A percentile compares a stretch with the other conserved stretches of the same genome.
phyloP scores from a whole-genome alignment of 2,329 filamentous ascomycete species.

The Aureobasidium sp. region DNA sequence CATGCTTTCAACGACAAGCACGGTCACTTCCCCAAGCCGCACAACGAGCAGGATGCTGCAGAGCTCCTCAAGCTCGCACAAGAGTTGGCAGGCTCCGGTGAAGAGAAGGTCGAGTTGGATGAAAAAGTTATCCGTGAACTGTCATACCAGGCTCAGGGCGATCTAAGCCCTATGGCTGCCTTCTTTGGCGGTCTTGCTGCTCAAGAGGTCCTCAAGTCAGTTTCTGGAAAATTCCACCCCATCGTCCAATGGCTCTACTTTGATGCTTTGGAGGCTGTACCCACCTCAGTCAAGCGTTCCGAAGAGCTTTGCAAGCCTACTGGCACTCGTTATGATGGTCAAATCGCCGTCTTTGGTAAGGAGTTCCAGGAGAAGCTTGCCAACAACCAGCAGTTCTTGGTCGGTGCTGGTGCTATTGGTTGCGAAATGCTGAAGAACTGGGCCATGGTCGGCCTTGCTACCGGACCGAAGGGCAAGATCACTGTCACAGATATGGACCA shows the following conservation, averaged over 20 bases:
- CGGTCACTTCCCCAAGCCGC: conserved; percentile 69
- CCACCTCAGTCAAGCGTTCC: conserved; percentile 64
- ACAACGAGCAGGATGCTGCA: conserved; percentile 76
- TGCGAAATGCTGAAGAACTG: conserved; percentile 99
- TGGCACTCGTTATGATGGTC: conserved; percentile 86
- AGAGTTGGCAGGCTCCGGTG: conserved; percentile 57
- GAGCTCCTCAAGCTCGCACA: conserved; percentile 71
- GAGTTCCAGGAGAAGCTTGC: conserved; percentile 91
- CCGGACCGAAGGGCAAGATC: conserved; percentile 81
- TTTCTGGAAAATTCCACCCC: conserved; percentile 97
- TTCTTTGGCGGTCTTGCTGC: conserved; percentile 91
- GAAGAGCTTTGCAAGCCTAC: conserved; percentile 83
- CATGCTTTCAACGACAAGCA: conserved; percentile 75
- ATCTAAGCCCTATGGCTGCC: conserved; percentile 85
- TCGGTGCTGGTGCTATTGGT: conserved; percentile 92
- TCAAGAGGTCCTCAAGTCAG: conserved; percentile 91
- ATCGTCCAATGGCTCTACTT: conserved; percentile 95
- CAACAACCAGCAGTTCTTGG: conserved; percentile 86
- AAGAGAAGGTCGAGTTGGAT: conserved; percentile 75
- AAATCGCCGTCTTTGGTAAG: conserved; percentile 90
- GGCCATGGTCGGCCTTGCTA: conserved; percentile 95
- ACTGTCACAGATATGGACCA: conserved; percentile 96
- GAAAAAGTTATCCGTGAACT: conserved; percentile 90
- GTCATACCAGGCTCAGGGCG: conserved; percentile 87
- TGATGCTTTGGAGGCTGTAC: conserved; percentile 93